A percentile compares a stretch with the other conserved stretches of the same genome.
Evolutionary conservation across 768 basidiomycete species (phyloP).

Genomic region (Termitomyces sp.): DNA sequence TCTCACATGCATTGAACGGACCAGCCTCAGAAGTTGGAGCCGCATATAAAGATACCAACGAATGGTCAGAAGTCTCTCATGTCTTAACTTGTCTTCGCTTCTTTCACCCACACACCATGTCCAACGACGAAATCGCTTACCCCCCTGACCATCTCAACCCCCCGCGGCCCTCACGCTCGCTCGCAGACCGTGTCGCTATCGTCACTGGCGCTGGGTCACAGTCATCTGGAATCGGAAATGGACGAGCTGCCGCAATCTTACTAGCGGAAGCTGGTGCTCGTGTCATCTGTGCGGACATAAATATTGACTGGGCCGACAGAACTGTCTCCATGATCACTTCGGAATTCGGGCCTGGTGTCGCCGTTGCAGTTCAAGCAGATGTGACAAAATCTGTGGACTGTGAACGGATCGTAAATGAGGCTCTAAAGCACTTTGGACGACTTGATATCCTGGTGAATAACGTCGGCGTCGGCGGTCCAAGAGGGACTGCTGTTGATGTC

Average conservation of each 20-base stretch:
- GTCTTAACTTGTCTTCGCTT: not conserved
- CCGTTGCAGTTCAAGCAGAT: slow-evolving; percentile 34
- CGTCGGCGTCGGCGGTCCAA: slow-evolving; percentile 39
- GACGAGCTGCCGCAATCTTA: slow-evolving; percentile 39
- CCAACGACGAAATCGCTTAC: slow-evolving; percentile 2
- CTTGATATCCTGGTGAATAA: slow-evolving; percentile 44
- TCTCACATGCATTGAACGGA: too few species aligned
- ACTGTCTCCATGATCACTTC: slow-evolving; percentile 38
- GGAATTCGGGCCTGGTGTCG: slow-evolving; percentile 34
- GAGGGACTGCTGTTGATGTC: slow-evolving; percentile 38
- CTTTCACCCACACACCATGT: slow-evolving; percentile 5
- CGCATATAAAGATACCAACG: not conserved
- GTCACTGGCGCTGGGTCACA: slow-evolving; percentile 43
- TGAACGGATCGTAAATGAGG: slow-evolving; percentile 32
- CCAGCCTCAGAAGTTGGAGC: not conserved
- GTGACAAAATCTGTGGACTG: slow-evolving; percentile 36
- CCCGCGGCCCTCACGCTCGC: slow-evolving; percentile 32
- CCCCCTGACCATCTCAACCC: slow-evolving; percentile 25
- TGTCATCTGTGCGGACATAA: slow-evolving; percentile 37
- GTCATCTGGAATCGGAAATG: slow-evolving; percentile 40
- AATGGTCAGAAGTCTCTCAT: not conserved
- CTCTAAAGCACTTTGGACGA: slow-evolving; percentile 34
- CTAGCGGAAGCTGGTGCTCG: slow-evolving; percentile 39
- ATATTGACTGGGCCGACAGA: slow-evolving; percentile 33
- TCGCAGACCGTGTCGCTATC: slow-evolving; percentile 35